Base-by-base conservation (phyloP, 2,329 filamentous ascomycete species). In the Coniella vitis region DNA sequence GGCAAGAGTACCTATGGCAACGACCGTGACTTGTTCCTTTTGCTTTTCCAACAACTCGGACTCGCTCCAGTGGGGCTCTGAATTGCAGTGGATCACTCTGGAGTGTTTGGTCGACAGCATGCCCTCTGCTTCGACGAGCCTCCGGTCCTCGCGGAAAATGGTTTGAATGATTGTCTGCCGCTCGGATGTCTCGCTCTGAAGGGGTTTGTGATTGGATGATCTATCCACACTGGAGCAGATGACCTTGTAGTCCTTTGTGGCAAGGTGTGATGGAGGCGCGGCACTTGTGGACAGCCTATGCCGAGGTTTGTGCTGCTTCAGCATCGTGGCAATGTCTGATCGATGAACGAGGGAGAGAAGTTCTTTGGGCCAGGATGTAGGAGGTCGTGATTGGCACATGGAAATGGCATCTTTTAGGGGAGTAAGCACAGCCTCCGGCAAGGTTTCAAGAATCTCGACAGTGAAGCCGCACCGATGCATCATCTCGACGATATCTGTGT, bases 121-220 rank as follows among this genome's bases (percentile, higher is more conserved):
- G 46, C 78, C 81, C 47, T 84, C 83, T 0, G 90, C 93, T 68
- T 98, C 93, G 53, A 89, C 83, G 48, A 95, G 83, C 32, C 93
- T 84, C 52, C 90, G 82, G 60, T 98, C 93, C 56, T 97, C 90
- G 52, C 83, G 84, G 74, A 97, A 98, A 22, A 98, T 84, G 8
- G 93, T 74, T 45, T 84, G 82, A 25, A 93, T 94, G 7, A 97
- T 82, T 9, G 84, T 78, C 63, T 91, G 83, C 22, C 90, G 81
- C 38, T 88, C 83, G 1, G 79, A 70, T 35, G 75, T 78, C 52
- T 81, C 75, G 55, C 88, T 91, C 16, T 48, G 41, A 4, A 48
- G 4, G 38, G 47, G 48, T 10, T 34, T 45, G 19, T 48, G 42
- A 8, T 35, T 44, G 20, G 40, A 44, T 10, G 51, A 44, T 36